Percentiles rank a stretch among this genome's conserved stretches.
Conservation (phyloP, 2,329 filamentous ascomycete species). For the Beauveria bassiana region DNA sequence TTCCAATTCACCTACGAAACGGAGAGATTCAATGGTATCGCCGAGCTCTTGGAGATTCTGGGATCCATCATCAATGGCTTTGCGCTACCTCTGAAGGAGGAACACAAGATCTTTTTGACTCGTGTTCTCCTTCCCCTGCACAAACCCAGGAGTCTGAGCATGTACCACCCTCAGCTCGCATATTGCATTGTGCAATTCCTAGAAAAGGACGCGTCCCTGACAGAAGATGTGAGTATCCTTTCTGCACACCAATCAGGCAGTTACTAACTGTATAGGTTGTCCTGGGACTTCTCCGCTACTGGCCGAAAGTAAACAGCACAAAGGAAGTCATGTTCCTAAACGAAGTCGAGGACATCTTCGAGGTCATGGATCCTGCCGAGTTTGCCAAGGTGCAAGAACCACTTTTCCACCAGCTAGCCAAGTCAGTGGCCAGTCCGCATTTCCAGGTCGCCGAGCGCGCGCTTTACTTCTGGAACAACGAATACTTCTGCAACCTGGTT, state of each 20-base stretch:
- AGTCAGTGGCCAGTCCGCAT: slow-evolving; percentile 95
- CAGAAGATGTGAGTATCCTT: slow-evolving; percentile 59
- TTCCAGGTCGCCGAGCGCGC: slow-evolving; percentile 98
- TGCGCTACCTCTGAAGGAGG: slow-evolving; percentile 90
- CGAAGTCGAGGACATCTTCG: slow-evolving; percentile 98
- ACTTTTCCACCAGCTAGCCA: slow-evolving; percentile 92
- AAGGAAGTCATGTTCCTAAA: slow-evolving; percentile 99
- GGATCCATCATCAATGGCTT: slow-evolving; percentile 99
- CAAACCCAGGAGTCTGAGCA: slow-evolving; percentile 98
- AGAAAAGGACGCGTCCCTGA: slow-evolving; percentile 93
- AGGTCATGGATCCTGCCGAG: slow-evolving; percentile 98
- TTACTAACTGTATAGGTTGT: slow-evolving; percentile 58
- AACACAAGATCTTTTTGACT: slow-evolving; percentile 97
- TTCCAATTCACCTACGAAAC: slow-evolving; percentile 99
- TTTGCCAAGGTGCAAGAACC: slow-evolving; percentile 98
- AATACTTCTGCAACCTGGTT: slow-evolving; percentile 98
- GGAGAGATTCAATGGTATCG: slow-evolving; percentile 96
- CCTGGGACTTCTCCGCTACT: slow-evolving; percentile 87
- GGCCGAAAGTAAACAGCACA: slow-evolving; percentile 99
- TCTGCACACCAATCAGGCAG: neutral
- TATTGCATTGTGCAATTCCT: slow-evolving; percentile 99
- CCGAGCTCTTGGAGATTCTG: slow-evolving; percentile 90
- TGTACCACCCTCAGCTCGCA: slow-evolving; percentile 97
- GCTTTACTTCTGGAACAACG: slow-evolving; percentile 99
- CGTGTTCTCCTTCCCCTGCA: slow-evolving; percentile 87